Evolutionary conservation across 1,139 yeast genomes (phyloP).

Genomic region (Maudiozyma humilis): DNA sequence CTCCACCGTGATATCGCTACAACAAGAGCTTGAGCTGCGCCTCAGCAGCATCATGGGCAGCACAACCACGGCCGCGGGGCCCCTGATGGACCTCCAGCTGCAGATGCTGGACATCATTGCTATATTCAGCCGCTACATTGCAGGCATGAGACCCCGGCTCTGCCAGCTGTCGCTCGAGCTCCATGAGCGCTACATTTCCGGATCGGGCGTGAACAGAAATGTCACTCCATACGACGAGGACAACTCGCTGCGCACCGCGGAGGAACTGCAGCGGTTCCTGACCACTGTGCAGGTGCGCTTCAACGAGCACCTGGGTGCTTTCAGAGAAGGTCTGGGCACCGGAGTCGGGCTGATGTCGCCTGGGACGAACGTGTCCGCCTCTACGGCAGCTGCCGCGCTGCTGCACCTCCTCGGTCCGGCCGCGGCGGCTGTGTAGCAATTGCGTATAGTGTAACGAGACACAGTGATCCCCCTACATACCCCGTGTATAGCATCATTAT

Average conservation of each 20-base stretch:
- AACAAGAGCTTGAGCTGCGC: slow-evolving; percentile 19
- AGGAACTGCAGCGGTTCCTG: slow-evolving; percentile 12
- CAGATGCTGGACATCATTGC: slow-evolving; percentile 27
- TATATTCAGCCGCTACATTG: slow-evolving; percentile 27
- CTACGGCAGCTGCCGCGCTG: neutral
- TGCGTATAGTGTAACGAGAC: too few relatives aligned
- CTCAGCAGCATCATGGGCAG: slow-evolving; percentile 27
- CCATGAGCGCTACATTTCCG: slow-evolving; percentile 8
- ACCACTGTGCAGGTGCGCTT: slow-evolving; percentile 11
- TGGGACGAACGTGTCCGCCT: too few relatives aligned
- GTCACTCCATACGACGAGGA: slow-evolving; percentile 13
- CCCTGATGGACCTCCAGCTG: slow-evolving; percentile 23
- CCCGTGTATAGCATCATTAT: too few relatives aligned
- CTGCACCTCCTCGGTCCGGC: neutral
- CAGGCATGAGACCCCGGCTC: slow-evolving; percentile 20
- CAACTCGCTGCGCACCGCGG: slow-evolving; percentile 9
- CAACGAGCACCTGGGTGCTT: slow-evolving; percentile 15
- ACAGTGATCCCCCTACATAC: too few relatives aligned
- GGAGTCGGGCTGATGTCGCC: too few relatives aligned
- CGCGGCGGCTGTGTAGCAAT: too few relatives aligned
- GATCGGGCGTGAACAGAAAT: neutral
- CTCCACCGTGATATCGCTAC: slow-evolving; percentile 15
- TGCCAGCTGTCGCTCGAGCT: slow-evolving; percentile 16
- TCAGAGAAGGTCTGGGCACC: slow-evolving; percentile 19
- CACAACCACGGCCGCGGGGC: slow-evolving; percentile 13